Evolutionary conservation across 139 green algal genomes (phyloP), one percentile per base, ranked within the genome.

Genomic region (Medakamo hakoo): DNA sequence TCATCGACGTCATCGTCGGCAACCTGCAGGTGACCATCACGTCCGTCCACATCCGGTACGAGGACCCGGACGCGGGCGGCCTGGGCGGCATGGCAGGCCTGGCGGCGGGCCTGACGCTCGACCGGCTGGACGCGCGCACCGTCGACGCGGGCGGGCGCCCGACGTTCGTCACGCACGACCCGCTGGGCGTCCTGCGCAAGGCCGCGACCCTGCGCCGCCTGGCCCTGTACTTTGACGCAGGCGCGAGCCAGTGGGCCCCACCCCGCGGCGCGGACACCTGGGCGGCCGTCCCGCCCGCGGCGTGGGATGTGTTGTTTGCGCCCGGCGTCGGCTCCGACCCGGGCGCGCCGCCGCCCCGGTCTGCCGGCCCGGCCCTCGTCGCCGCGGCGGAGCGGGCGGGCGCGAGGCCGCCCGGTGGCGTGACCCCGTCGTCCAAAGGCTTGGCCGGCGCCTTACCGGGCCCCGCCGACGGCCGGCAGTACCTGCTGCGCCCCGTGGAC

Each of bases 1-100:
- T 91, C 31, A 84, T 91, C 23, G 78, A 91, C 70, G 80, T 95
- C 21, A 72, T 95, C 75, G 70, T 71, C 84, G 76, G 79, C 55
- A 93, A 93, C 66, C 67, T 93, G 28, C 88, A 92, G 73, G 70
- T 92, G 57, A 82, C 72, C 60, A 87, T 98, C 61, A 92, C 73
- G 59, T 97, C 96, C 66, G 69, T 98, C 28, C 92, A 98, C 70
- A 74, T 98, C 5, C 76, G 88, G 29, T 87, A 71, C 30, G 75
- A 84, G 63, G 78, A 84, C 30, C 66, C 70, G 4, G 9, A 30
- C 27, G 40, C 9, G 25, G 49, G 28, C 4, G 29, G 19, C 9
- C 24, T 5, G 18, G 29, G 16, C 14, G 59, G 29, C 5, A 29
- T 29, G 29, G 16, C 59, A 29, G 32, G 40, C 32, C 40, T 52